Percentiles rank a stretch among this genome's conserved stretches.
phyloP scores from a whole-genome alignment of 2,329 filamentous ascomycete species.

The Botrytis fabae region DNA sequence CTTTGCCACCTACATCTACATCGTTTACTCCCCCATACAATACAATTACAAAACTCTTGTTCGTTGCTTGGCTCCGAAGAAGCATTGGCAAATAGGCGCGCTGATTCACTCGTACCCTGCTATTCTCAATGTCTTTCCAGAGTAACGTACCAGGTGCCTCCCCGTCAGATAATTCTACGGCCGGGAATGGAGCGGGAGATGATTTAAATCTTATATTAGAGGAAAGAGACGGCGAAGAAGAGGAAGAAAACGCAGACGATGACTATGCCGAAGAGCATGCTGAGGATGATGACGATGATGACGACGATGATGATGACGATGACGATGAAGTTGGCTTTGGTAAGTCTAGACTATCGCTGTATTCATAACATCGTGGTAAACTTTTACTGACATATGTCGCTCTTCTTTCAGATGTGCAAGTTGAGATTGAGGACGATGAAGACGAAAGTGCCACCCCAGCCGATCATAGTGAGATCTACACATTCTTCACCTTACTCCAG shows the following conservation, averaged over 20 bases:
- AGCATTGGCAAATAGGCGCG: not conserved
- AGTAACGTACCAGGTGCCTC: not conserved
- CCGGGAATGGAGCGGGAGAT: not conserved
- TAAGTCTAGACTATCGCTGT: not conserved
- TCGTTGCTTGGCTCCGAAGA: not conserved
- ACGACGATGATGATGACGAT: not conserved
- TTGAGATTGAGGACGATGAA: conserved; percentile 29
- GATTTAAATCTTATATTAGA: not conserved
- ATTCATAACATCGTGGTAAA: not conserved
- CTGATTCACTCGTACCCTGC: not conserved
- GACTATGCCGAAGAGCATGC: not conserved
- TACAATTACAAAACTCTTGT: not conserved
- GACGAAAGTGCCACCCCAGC: conserved; percentile 39
- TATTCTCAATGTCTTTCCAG: conserved; percentile 1
- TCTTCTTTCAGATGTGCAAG: conserved; percentile 6
- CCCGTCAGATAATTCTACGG: not conserved
- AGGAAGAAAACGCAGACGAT: not conserved
- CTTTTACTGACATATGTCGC: not conserved
- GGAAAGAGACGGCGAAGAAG: not conserved
- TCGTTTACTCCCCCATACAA: not conserved
- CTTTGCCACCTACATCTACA: not conserved
- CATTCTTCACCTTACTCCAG: conserved; percentile 30
- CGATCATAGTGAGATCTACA: conserved; percentile 42
- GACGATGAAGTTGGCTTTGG: conserved; percentile 4
- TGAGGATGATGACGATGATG: not conserved